Evolutionary conservation across 1,139 yeast species (phyloP), one percentile per base, ranked within the genome.

Genomic region (Blastobotrys raffinosifermentans): DNA sequence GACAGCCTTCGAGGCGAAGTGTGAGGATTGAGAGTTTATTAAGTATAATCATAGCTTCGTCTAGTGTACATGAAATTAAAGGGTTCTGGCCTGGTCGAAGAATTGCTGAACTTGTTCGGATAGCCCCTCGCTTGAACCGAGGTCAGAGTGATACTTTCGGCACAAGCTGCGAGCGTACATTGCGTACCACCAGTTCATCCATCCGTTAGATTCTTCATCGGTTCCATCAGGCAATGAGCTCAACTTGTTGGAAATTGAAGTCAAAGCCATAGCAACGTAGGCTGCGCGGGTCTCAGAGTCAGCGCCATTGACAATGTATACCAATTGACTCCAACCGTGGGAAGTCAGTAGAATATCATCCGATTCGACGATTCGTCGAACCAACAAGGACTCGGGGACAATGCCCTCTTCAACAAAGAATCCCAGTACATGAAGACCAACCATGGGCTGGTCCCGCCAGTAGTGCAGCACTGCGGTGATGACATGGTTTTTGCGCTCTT

Each of bases 371-470:
- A 47, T 31, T 29, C 37, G 36, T 11, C 37, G 35, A 27, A 47
- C 34, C 8, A 50, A 37, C n/a, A 37, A 23, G 14, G 34, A 32
- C 8, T 45, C 47, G 17, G 50, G 35, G 3, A 56, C 31, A 20
- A 56, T 35, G 13, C 40, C 47, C 11, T 68, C 69, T 39, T 72
- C 76, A 44, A 73, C 72, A 53, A 80, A 70, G 44, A 73, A 75
- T 50, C 77, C 86, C 50, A 82, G 66, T 13, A 85, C 77, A 48
- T 85, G 67, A 47, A 75, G 80, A 2, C 86, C 89, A 41, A 82
- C 83, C 59, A 86, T 84, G 0, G 94, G 91, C 51, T 83, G 86
- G 44, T 75, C 75, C 37, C 75, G 70, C 96, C 96, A 87, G 51
- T 80, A 76, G 45, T 84, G 69, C 46, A 85, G 63, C 8, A 83